These are phyloP conservation scores for Moniliophthora roreri DNA, from an alignment of 1,284 basidiomycete species.

Conservation along the genomic window DNA sequence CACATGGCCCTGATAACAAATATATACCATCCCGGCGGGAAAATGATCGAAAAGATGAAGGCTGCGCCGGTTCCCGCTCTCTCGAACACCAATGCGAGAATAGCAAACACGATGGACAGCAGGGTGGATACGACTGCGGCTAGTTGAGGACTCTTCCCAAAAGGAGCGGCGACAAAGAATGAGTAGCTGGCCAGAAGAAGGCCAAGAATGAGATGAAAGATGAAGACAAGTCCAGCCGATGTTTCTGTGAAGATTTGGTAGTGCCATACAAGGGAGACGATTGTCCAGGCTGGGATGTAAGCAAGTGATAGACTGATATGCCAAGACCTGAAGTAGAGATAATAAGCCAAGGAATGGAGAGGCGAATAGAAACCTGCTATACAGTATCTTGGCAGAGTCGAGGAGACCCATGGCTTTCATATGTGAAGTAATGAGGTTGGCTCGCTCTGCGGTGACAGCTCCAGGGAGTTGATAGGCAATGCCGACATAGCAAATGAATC, in stretches of 20 bases:
- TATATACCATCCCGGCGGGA: slow-evolving; percentile 75
- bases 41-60: slow-evolving; percentile 66
- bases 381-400: slow-evolving; percentile 66
- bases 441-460: slow-evolving; percentile 61
- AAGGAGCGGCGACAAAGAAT: slow-evolving; percentile 66
- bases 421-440: slow-evolving; percentile 59
- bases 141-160: slow-evolving; percentile 72
- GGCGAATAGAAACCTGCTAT: too few species aligned
- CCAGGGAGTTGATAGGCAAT: slow-evolving; percentile 75
- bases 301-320: slow-evolving; percentile 47
- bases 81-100: slow-evolving; percentile 63
- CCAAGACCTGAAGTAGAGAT: slow-evolving; percentile 56
- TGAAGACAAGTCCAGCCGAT: slow-evolving; percentile 59
- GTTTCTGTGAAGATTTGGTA: slow-evolving; percentile 64
- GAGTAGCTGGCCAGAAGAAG: slow-evolving; percentile 69
- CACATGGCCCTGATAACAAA: slow-evolving; percentile 69
- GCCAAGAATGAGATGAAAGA: slow-evolving; percentile 59
- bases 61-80: slow-evolving; percentile 45
- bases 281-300: slow-evolving; percentile 68
- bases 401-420: slow-evolving; percentile 75
- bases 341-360: too few species aligned
- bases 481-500: slow-evolving; percentile 66
- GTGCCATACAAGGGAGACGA: slow-evolving; percentile 64
- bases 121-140: slow-evolving; percentile 71
- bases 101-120: slow-evolving; percentile 62